Conservation (phyloP, 2,329 filamentous ascomycete species). For the Escovopsis sp. region DNA sequence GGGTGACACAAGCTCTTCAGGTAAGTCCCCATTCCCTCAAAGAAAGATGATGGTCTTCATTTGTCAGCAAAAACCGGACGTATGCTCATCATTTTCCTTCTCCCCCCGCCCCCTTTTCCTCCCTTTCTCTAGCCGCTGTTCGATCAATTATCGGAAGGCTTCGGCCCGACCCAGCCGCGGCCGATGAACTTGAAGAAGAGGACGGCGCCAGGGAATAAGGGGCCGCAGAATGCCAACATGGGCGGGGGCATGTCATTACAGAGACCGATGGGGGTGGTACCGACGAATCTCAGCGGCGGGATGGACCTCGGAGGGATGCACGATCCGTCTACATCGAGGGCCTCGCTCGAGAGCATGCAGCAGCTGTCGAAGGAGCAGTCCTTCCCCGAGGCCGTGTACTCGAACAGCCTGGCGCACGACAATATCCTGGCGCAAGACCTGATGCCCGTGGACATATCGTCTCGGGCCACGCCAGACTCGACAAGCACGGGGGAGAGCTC, state of each 20-base stretch:
- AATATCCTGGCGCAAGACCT: too few relatives aligned
- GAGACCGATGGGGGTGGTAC: constrained; percentile 19
- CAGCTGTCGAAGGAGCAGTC: constrained; percentile 12
- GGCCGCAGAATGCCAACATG: constrained; percentile 15
- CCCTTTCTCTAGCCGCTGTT: constrained; percentile 37
- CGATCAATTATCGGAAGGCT: constrained; percentile 60
- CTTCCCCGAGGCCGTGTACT: constrained; percentile 22
- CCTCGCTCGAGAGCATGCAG: constrained; percentile 20
- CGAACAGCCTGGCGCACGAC: constrained; percentile 24
- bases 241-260: constrained; percentile 17
- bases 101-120: not conserved
- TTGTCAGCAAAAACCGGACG: too few relatives aligned
- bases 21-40: too few relatives aligned
- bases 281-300: constrained; percentile 13
- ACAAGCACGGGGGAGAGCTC: constrained; percentile 26
- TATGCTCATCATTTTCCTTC: too few relatives aligned
- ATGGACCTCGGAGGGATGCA: constrained; percentile 9
- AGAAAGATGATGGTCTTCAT: too few relatives aligned
- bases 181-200: constrained; percentile 37
- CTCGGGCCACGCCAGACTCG: constrained; percentile 27
- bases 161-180: constrained; percentile 36
- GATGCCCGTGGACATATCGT: constrained; percentile 28
- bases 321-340: constrained; percentile 10
- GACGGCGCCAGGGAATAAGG: constrained; percentile 28
- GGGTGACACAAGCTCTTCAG: constrained; percentile 62